Conservation (phyloP, 148 eudicot genomes). For the Vaccinium corymbosum region DNA sequence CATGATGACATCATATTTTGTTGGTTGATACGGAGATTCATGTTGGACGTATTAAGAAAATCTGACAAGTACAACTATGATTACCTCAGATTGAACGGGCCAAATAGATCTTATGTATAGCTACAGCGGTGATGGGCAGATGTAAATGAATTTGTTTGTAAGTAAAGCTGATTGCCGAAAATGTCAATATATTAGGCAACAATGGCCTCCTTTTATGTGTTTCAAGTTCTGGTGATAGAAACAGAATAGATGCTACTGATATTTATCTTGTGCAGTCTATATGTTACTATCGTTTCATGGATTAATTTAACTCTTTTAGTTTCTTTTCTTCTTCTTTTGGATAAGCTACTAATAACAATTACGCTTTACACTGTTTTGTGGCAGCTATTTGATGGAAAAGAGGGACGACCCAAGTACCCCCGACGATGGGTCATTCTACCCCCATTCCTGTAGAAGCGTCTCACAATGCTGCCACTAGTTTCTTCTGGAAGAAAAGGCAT, state of each 20-base stretch:
- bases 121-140: neutral
- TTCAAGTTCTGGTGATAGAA: neutral
- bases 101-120: neutral
- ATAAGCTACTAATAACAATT: neutral
- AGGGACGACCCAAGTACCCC: conserved; percentile 89
- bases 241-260: neutral
- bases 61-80: neutral
- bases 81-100: neutral
- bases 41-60: neutral
- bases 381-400: conserved; percentile 95
- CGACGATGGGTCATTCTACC: conserved; percentile 93
- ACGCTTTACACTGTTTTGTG: conserved; percentile 3
- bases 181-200: neutral
- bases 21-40: neutral
- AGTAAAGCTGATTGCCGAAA: no score
- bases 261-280: neutral
- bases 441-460: conserved; percentile 68
- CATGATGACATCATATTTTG: neutral
- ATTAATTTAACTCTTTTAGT: neutral
- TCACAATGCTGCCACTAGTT: neutral
- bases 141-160: neutral
- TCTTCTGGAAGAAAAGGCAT: neutral
- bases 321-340: neutral
- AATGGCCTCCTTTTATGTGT: conserved; percentile 3
- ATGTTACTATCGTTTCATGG: neutral